These are phyloP conservation scores for Pelargonium citronellum DNA, from an alignment of 441 rosid species.

Conservation along the genomic window DNA sequence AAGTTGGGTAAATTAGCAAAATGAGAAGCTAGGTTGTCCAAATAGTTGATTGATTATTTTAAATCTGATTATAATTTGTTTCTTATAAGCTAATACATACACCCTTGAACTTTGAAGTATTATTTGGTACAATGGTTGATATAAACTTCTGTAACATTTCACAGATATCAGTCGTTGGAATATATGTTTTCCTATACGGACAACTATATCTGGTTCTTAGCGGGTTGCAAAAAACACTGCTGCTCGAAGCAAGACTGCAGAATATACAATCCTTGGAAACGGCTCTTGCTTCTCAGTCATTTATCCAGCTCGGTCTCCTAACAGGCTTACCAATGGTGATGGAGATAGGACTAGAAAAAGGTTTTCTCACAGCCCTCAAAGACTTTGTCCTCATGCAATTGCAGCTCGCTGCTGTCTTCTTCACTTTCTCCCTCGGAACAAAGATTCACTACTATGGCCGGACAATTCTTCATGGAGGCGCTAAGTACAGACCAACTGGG, in stretches of 20 bases:
- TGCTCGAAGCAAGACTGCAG: conserved; percentile 69
- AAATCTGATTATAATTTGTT: too few species aligned
- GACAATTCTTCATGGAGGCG: conserved; percentile 89
- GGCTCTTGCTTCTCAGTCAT: conserved; percentile 96
- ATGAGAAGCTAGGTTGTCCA: too few species aligned
- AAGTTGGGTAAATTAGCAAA: too few species aligned
- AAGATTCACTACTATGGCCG: conserved; percentile 89
- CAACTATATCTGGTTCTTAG: conserved; percentile 93
- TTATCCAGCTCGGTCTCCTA: conserved; percentile 92
- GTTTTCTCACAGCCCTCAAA: conserved; percentile 81
- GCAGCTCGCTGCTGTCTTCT: conserved; percentile 92
- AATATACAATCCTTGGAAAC: conserved; percentile 86
- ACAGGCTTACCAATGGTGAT: conserved; percentile 98
- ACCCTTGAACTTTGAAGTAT: neutral
- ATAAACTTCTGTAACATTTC: conserved; percentile 10
- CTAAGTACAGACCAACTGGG: conserved; percentile 88
- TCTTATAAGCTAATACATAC: too few species aligned
- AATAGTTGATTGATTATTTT: too few species aligned
- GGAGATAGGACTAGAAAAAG: conserved; percentile 96
- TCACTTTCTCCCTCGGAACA: conserved; percentile 96
- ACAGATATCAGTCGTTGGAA: conserved; percentile 82
- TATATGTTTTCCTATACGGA: conserved; percentile 90
- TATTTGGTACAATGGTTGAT: neutral
- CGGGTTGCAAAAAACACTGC: conserved; percentile 75
- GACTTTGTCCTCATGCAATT: conserved; percentile 96